Evolutionary conservation across 805 yeast species (phyloP).

Genomic region (Yamadazyma ubonensis): DNA sequence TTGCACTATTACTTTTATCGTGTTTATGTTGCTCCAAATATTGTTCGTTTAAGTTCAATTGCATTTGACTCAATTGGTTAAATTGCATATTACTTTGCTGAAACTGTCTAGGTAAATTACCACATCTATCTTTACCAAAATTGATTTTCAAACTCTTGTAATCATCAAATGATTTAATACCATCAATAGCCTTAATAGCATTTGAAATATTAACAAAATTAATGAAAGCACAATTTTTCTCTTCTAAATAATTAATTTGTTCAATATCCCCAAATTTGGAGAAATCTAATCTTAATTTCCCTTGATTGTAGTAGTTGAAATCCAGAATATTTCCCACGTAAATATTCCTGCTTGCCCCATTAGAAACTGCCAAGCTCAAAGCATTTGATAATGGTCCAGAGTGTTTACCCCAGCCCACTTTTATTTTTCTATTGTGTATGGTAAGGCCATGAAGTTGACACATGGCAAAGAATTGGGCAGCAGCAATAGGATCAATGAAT

Average conservation of each 20-base stretch:
- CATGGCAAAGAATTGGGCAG: constrained; percentile 96
- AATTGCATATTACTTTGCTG: constrained; percentile 25
- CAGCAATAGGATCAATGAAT: constrained; percentile 94
- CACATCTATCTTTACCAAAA: constrained; percentile 94
- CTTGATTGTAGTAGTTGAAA: constrained; percentile 51
- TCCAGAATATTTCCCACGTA: constrained; percentile 72
- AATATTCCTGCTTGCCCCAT: constrained; percentile 92
- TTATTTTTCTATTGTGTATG: constrained; percentile 80
- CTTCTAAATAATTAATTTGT: constrained; percentile 84
- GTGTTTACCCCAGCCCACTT: constrained; percentile 98
- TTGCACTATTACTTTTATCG: constrained; percentile 1
- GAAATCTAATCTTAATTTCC: constrained; percentile 69
- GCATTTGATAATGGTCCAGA: constrained; percentile 90
- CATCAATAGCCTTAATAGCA: constrained; percentile 91
- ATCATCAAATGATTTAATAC: constrained; percentile 72
- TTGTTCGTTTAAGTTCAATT: constrained; percentile 10
- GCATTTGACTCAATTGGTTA: constrained; percentile 11
- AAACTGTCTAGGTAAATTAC: constrained; percentile 84
- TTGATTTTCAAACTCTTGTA: constrained; percentile 72
- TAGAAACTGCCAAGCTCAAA: constrained; percentile 81
- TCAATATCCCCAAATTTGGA: constrained; percentile 89
- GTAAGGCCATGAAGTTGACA: constrained; percentile 86
- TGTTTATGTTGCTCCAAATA: constrained; percentile 10
- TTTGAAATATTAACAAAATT: constrained; percentile 88
- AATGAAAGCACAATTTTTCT: constrained; percentile 85